Percentiles rank a stretch among this genome's conserved stretches.
phyloP scores from a whole-genome alignment of 176 grass and related monocot genomes.

The Eremochloa ophiuroides region DNA sequence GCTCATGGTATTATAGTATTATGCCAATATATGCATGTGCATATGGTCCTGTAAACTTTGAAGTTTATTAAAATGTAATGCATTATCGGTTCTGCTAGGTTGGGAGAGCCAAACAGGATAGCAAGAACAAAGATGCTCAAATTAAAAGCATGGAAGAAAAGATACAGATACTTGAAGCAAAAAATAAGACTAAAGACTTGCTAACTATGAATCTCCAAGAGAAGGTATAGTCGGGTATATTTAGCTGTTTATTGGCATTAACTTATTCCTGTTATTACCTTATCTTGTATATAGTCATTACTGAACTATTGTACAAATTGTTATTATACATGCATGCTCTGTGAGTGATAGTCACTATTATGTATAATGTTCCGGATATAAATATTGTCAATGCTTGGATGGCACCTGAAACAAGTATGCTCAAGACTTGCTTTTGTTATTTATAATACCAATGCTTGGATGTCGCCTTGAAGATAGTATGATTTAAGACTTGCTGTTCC shows the following conservation, averaged over 20 bases:
- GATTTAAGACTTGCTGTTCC: background rate
- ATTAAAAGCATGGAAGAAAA: slow-evolving; percentile 80
- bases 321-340: background rate
- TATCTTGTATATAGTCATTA: background rate
- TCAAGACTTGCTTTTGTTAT: background rate
- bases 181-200: slow-evolving; percentile 82
- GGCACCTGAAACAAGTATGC: background rate
- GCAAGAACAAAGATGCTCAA: slow-evolving; percentile 72
- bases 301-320: background rate
- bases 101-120: slow-evolving; percentile 80
- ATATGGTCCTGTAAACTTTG: background rate
- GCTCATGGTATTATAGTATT: slow-evolving; percentile 51
- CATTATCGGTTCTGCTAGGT: slow-evolving; percentile 42
- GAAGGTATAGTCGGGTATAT: slow-evolving; percentile 39
- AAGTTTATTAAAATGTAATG: background rate
- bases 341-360: too few relatives aligned
- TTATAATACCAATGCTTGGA: background rate
- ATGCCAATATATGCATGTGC: background rate
- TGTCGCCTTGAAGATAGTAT: background rate
- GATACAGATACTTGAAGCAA: slow-evolving; percentile 75
- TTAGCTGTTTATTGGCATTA: background rate
- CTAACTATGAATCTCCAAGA: slow-evolving; percentile 80
- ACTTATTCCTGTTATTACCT: background rate
- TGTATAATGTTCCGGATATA: background rate
- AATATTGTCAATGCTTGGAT: background rate